Conservation (phyloP, 1,139 yeast species). For the Hansenula lynferdii region DNA sequence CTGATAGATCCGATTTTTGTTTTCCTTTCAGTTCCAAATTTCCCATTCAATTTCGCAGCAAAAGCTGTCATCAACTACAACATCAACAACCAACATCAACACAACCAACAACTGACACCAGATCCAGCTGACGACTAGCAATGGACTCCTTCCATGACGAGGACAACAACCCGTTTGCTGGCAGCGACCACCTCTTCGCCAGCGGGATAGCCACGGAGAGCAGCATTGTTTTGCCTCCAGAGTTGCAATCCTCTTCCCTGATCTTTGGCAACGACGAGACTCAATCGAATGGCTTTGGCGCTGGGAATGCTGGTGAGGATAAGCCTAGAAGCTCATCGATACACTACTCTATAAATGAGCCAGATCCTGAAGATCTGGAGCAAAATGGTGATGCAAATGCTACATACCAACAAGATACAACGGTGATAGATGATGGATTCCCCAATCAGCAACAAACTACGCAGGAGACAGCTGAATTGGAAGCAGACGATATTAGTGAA, state of each 20-base stretch:
- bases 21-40: not conserved
- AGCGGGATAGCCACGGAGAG: slow-evolving; percentile 23
- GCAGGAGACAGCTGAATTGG: not conserved
- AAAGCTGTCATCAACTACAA: too few species aligned
- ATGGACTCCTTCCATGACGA: slow-evolving; percentile 29
- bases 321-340: slow-evolving; percentile 1
- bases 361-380: not conserved
- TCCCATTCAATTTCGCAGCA: not conserved
- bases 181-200: slow-evolving; percentile 29
- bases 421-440: not conserved
- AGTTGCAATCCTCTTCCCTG: slow-evolving; percentile 1
- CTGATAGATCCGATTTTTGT: not conserved
- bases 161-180: slow-evolving; percentile 39
- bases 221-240: slow-evolving; percentile 1
- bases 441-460: not conserved
- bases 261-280: slow-evolving; percentile 3
- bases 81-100: too few species aligned
- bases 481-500: slow-evolving; percentile 1
- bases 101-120: not conserved
- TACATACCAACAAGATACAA: not conserved
- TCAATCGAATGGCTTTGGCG: not conserved
- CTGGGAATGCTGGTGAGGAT: not conserved
- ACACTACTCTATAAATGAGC: slow-evolving; percentile 3
- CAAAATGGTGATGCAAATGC: not conserved
- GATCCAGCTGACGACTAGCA: not conserved